These are phyloP conservation scores for Pseudogymnoascus destructans DNA, from an alignment of 2,329 filamentous ascomycete species.

Conservation along the genomic window DNA sequence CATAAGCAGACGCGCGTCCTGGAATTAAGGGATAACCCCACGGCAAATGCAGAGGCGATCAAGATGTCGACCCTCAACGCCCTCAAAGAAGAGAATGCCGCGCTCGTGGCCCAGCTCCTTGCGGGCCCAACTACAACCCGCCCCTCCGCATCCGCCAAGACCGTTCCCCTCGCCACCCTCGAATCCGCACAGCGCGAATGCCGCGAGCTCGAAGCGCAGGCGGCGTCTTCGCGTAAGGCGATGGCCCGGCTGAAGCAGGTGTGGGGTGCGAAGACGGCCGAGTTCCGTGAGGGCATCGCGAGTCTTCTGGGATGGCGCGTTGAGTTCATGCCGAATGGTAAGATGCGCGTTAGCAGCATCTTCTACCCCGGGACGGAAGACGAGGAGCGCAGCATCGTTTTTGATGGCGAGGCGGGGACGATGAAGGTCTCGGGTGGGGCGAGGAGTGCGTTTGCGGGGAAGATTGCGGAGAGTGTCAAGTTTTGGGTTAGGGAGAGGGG, in stretches of 20 bases:
- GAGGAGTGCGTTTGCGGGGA: constrained; percentile 68
- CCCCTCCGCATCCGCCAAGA: constrained; percentile 32
- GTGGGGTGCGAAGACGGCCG: constrained; percentile 77
- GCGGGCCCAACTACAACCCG: constrained; percentile 30
- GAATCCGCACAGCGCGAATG: constrained; percentile 65
- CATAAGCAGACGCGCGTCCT: constrained; percentile 70
- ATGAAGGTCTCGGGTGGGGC: constrained; percentile 97
- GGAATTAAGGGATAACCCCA: constrained; percentile 83
- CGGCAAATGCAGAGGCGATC: constrained; percentile 69
- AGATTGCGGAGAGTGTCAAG: constrained; percentile 75
- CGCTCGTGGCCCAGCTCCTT: constrained; percentile 62
- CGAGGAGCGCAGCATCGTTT: constrained; percentile 59
- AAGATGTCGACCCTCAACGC: constrained; percentile 68
- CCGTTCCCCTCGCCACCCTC: constrained; percentile 66
- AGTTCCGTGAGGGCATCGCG: constrained; percentile 92
- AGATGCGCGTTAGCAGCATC: constrained; percentile 79
- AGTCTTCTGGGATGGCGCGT: constrained; percentile 88
- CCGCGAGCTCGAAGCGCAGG: constrained; percentile 54
- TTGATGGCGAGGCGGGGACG: constrained; percentile 85
- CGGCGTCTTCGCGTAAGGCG: constrained; percentile 65
- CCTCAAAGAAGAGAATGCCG: constrained; percentile 70
- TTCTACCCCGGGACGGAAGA: constrained; percentile 57
- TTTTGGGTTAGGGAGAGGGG: constrained; percentile 95
- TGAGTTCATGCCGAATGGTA: constrained; percentile 92
- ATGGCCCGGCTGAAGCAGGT: constrained; percentile 81